Evolutionary conservation across 371 early-diverging fungal genomes (phyloP), one percentile per base, ranked within the genome.

Genomic region (Apophysomyces sp.): DNA sequence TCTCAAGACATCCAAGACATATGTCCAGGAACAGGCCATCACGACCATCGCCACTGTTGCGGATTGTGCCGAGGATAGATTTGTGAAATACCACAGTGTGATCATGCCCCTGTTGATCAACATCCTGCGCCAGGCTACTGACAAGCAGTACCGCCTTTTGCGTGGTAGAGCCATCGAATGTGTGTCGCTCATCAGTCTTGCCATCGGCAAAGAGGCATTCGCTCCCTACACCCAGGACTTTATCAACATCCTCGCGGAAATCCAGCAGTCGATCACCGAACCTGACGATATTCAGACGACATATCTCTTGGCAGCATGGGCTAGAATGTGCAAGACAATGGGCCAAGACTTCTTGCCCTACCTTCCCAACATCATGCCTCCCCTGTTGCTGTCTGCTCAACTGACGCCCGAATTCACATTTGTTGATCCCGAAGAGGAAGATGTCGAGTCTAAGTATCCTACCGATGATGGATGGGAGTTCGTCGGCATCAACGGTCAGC

Each of bases 1-100:
- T 62, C 81, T 97, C 60, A 87, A 85, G 69, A 89, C 90, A 4
- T 74, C 83, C 52, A 91, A 91, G 75, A 90, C 86, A 31, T 98
- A 94, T 69, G 93, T 96, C 39, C 97, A 97, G 77, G 98, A 98
- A 74, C 98, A 98, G 76, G 96, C 95, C 26, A 90, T 99, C 67
- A 96, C 98, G 27, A 93, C 98, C 18, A 92, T 99, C 57, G 98
- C 98, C 53, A 94, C 97, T 2, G 91, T 98, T n/a, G 98, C 98
- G 9, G 98, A 97, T 74, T 89, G 90, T 60, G 94, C 97, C 21
- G 92, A 90, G 70, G 92, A 90, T 57, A 78, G 86, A 67, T 98
- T 98, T 67, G 81, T 79, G 65, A 89, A 92, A 78, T 97, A 94
- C 77, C 96, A 97, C 73, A 67, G 74, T 60, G 76, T 86, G n/a